A percentile compares a stretch with the other conserved stretches of the same genome.
Conservation (phyloP, 108 stramenopile genomes). For the Cyclotella atomus region DNA sequence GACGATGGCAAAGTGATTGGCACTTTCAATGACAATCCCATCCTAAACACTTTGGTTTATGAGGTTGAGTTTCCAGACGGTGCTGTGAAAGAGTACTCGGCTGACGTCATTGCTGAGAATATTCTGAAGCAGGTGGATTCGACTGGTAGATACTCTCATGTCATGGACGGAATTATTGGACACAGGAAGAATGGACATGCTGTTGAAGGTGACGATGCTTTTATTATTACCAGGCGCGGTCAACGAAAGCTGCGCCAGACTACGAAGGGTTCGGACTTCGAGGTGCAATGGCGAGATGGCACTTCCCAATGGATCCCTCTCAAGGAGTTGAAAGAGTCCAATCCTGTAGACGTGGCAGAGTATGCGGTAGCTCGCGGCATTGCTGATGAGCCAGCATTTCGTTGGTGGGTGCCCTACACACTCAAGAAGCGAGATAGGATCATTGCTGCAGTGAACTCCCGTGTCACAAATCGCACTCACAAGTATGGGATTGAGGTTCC, state of each 20-base stretch:
- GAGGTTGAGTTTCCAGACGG: conserved; percentile 54
- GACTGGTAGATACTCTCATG: conserved; percentile 18
- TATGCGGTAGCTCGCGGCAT: conserved; percentile 26
- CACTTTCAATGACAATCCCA: conserved; percentile 31
- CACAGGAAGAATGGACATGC: conserved; percentile 27
- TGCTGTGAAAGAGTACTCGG: conserved; percentile 21
- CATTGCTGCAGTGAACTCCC: conserved; percentile 20
- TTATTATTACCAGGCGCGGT: not conserved
- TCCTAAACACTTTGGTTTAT: conserved; percentile 47
- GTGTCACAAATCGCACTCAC: conserved; percentile 33
- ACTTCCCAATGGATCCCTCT: not conserved
- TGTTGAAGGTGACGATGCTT: not conserved
- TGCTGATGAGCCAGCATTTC: conserved; percentile 50
- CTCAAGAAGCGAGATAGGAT: conserved; percentile 33
- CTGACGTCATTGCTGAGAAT: conserved; percentile 52
- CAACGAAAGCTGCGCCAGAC: not conserved
- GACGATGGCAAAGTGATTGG: conserved; percentile 38
- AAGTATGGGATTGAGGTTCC: conserved; percentile 54
- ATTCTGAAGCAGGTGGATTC: conserved; percentile 42
- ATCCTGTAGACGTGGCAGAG: conserved; percentile 42
- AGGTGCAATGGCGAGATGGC: conserved; percentile 38
- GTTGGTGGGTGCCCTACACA: conserved; percentile 51
- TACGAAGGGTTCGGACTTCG: conserved; percentile 30
- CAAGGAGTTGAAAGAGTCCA: conserved; percentile 20
- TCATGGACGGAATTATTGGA: conserved; percentile 36